Conservation (phyloP, 192 early-diverging fungal genomes). For the Piromyces finnis region DNA sequence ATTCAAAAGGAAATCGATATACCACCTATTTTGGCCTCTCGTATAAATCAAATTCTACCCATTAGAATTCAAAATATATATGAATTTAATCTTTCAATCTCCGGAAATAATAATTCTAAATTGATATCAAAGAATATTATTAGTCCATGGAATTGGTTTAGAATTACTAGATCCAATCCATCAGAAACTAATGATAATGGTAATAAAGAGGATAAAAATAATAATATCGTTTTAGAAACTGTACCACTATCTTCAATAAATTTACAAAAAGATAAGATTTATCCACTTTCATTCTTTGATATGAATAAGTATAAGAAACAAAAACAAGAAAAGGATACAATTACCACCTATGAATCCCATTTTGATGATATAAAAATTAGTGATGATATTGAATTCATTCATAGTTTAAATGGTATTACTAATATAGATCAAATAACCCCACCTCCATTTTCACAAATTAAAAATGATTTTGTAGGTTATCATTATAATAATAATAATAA, state of each 20-base stretch:
- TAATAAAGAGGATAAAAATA: background rate
- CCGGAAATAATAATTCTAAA: background rate
- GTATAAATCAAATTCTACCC: background rate
- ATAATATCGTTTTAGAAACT: background rate
- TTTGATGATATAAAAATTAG: background rate
- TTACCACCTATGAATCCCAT: background rate
- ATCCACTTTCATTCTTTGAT: background rate
- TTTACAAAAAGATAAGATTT: background rate
- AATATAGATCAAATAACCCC: background rate
- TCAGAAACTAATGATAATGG: background rate
- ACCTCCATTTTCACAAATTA: too few species aligned
- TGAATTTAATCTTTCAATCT: background rate
- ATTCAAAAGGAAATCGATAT: background rate
- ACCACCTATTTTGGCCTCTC: background rate
- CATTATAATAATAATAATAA: background rate
- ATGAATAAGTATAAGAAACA: background rate
- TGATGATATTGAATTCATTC: background rate
- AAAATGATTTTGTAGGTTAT: background rate
- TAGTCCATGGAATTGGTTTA: background rate
- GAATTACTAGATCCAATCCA: background rate
- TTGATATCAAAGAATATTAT: background rate
- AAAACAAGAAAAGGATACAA: background rate
- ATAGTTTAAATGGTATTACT: background rate
- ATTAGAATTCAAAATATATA: background rate
- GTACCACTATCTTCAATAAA: background rate